Conservation (phyloP, 306 rosid species). For the Rosa persica region DNA sequence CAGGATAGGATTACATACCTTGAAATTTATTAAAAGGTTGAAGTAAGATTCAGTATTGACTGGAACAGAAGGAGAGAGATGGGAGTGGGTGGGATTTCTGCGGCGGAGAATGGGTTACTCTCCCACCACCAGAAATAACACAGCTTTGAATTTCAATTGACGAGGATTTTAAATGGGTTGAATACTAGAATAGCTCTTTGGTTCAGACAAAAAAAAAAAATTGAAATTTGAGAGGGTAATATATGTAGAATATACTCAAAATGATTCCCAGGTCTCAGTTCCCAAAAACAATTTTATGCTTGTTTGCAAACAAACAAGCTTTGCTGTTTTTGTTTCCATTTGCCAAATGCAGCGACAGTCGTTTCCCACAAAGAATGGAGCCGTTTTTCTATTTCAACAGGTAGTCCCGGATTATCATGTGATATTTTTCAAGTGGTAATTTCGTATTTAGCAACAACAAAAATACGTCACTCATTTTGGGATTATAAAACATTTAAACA, state of each 20-base stretch:
- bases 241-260: background rate
- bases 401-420: too few species aligned
- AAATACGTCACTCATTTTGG: too few species aligned
- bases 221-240: background rate
- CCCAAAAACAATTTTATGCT: background rate
- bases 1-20: background rate
- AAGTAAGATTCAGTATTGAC: background rate
- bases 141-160: background rate
- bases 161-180: background rate
- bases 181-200: background rate
- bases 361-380: background rate
- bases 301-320: background rate
- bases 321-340: background rate
- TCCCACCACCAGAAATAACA: slow-evolving; percentile 14
- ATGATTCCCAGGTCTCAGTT: background rate
- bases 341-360: background rate
- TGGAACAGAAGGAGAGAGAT: background rate
- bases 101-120: slow-evolving; percentile 8
- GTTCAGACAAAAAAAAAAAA: background rate
- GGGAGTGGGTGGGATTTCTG: slow-evolving; percentile 2
- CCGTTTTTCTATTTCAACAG: too few species aligned
- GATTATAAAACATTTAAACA: too few species aligned
- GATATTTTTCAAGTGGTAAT: too few species aligned
- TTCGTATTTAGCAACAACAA: too few species aligned
- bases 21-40: background rate